Evolutionary conservation across 768 basidiomycete species (phyloP), one percentile per base, ranked within the genome.

Genomic region (Mycena floridula): DNA sequence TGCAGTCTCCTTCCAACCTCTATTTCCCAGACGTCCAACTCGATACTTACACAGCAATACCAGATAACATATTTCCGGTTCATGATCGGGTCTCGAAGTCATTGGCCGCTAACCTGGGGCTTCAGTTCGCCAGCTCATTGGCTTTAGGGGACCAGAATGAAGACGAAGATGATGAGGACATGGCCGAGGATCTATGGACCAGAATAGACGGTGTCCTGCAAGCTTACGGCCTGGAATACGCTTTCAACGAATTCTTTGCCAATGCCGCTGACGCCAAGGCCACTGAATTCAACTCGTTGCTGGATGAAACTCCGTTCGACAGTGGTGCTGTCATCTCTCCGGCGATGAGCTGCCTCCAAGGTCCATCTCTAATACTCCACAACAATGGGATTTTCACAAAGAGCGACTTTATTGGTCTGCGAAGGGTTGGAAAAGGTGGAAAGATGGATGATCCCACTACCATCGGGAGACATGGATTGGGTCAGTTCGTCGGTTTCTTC

Each of bases 231-330:
- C 61, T 61, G 5, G 60, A 62, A 6, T 72, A 77, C 43, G 63
- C 74, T 8, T 54, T 70, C 26, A 66, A 64, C 2, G 77, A 79
- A 45, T 76, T 77, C 49, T 46, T 79, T 5, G 77, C 77, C 1
- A 79, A 79, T 46, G 77, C 77, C 1, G 60, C 61, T 5, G 77
- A 79, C 50, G 77, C 76, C 0, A 55, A 56, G 7, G 77, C 77
- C 0, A 66, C 61, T 3, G 51, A 57, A 16, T 73, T 78, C 47
- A 51, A 57, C 2, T 50, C 76, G 16, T 46, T 73, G 1, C 42
- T 74, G 6, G 71, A 76, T 45, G 56, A 66, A n/a, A 28, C 39
- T 5, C 32, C 35, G 4, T 39, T 41, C 24, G 28, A 36, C 5
- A 26, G 45, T 5, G 13, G 50, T 2, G 44, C 47, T 18, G 25